Evolutionary conservation across 2,329 filamentous ascomycete genomes (phyloP).

Genomic region (Talaromyces atroroseus): DNA sequence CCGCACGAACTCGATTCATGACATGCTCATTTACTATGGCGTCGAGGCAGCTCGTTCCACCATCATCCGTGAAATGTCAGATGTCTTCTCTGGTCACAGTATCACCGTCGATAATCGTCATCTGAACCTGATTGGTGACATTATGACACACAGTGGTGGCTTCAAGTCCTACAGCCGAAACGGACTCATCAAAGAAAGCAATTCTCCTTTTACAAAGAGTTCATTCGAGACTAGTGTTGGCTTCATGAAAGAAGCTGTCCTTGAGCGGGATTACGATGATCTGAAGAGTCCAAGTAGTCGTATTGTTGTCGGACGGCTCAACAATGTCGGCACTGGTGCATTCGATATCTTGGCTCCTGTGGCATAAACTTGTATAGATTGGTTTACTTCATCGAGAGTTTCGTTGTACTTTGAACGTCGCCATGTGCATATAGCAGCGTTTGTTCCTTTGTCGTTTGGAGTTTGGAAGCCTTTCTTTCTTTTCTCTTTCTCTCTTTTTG

Average conservation of each 20-base stretch:
- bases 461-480: slow-evolving; percentile 4
- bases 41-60: slow-evolving; percentile 85
- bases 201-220: slow-evolving; percentile 96
- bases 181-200: slow-evolving; percentile 70
- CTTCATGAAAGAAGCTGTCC: slow-evolving; percentile 86
- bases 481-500: neutral
- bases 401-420: neutral
- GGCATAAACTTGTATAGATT: slow-evolving; percentile 25
- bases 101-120: slow-evolving; percentile 90
- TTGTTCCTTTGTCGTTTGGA: neutral
- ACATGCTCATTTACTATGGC: slow-evolving; percentile 79
- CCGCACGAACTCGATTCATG: slow-evolving; percentile 86
- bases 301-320: slow-evolving; percentile 79
- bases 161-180: slow-evolving; percentile 92
- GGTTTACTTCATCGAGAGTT: neutral
- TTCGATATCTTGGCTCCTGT: slow-evolving; percentile 73
- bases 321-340: slow-evolving; percentile 79
- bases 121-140: slow-evolving; percentile 90
- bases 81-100: slow-evolving; percentile 83
- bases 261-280: slow-evolving; percentile 87
- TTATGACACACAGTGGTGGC: slow-evolving; percentile 89
- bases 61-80: slow-evolving; percentile 79
- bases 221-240: slow-evolving; percentile 96
- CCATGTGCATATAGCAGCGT: neutral
- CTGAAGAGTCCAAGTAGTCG: slow-evolving; percentile 77